phyloP scores from a whole-genome alignment of 768 basidiomycete genomes.

The Leucocoprinus leucothites region DNA sequence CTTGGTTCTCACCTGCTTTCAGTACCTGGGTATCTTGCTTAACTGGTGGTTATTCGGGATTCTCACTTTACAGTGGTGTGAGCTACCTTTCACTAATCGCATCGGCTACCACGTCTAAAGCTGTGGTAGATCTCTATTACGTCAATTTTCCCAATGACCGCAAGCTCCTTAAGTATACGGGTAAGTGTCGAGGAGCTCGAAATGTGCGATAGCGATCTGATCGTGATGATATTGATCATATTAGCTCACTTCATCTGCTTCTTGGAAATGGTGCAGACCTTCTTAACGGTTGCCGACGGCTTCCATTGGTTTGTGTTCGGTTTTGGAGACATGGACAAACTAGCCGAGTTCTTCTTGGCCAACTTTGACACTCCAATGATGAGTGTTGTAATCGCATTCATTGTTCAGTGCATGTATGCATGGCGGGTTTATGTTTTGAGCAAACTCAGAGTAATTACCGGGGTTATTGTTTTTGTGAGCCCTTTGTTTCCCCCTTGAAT shows the following conservation, averaged over 20 bases:
- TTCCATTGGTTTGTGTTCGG: slow-evolving; percentile 13
- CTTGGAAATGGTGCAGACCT: slow-evolving; percentile 5
- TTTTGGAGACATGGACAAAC: background rate
- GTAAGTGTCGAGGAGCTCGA: too few species aligned
- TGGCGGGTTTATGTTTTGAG: slow-evolving; percentile 10
- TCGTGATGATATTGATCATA: too few species aligned
- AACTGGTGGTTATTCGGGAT: slow-evolving; percentile 11
- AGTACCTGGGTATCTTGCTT: slow-evolving; percentile 9
- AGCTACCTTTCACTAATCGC: background rate
- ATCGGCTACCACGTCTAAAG: too few species aligned
- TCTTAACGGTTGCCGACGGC: slow-evolving; percentile 6
- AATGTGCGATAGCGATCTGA: too few species aligned
- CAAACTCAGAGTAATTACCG: background rate
- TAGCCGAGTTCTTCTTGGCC: slow-evolving; percentile 5
- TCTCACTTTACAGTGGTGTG: slow-evolving; percentile 7
- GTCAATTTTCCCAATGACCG: slow-evolving; percentile 6
- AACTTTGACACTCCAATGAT: slow-evolving; percentile 5
- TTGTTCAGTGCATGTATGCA: background rate
- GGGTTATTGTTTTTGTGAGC: background rate
- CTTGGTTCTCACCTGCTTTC: background rate
- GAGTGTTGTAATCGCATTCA: background rate
- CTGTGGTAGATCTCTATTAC: slow-evolving; percentile 3
- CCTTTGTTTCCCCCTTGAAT: background rate
- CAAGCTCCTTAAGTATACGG: background rate
- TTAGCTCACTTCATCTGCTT: slow-evolving; percentile 5